A percentile compares a stretch with the other conserved stretches of the same genome.
Conservation (phyloP, 2,329 filamentous ascomycete species). For the Neopestalotiopsis rosae region DNA sequence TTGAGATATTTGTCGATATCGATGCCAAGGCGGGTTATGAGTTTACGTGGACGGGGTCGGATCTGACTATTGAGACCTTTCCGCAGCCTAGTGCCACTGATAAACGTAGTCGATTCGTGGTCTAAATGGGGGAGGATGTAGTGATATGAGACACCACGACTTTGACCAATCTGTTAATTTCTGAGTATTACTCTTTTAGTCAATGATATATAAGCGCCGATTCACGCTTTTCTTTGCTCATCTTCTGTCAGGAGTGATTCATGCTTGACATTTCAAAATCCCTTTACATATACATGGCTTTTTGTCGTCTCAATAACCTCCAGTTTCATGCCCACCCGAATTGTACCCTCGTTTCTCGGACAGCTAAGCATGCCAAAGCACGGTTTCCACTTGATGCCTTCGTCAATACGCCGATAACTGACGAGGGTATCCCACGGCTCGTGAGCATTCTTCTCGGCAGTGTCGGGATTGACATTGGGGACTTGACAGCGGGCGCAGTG, state of each 20-base stretch:
- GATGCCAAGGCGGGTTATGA: constrained; percentile 40
- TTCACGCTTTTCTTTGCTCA: no score
- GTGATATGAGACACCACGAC: not conserved
- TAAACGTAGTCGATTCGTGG: not conserved
- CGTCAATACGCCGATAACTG: constrained; percentile 64
- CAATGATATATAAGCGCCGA: not conserved
- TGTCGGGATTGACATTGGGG: constrained; percentile 69
- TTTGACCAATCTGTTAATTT: no score
- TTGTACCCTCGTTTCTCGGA: constrained; percentile 56
- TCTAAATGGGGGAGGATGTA: not conserved
- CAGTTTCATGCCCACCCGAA: constrained; percentile 63
- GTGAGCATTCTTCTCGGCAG: constrained; percentile 60
- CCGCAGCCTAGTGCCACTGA: constrained; percentile 29
- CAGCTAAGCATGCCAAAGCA: constrained; percentile 72
- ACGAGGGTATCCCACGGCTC: constrained; percentile 68
- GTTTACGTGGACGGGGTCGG: constrained; percentile 46
- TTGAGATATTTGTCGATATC: constrained; percentile 45
- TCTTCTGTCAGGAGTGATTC: no score
- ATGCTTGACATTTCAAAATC: not conserved
- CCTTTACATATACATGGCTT: constrained; percentile 47
- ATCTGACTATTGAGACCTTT: constrained; percentile 37
- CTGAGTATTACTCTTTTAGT: no score
- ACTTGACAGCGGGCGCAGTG: constrained; percentile 66
- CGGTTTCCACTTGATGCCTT: constrained; percentile 67
- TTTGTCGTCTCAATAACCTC: constrained; percentile 63